phyloP scores from a whole-genome alignment of 2,329 filamentous ascomycete species.

The Fusarium humuli region DNA sequence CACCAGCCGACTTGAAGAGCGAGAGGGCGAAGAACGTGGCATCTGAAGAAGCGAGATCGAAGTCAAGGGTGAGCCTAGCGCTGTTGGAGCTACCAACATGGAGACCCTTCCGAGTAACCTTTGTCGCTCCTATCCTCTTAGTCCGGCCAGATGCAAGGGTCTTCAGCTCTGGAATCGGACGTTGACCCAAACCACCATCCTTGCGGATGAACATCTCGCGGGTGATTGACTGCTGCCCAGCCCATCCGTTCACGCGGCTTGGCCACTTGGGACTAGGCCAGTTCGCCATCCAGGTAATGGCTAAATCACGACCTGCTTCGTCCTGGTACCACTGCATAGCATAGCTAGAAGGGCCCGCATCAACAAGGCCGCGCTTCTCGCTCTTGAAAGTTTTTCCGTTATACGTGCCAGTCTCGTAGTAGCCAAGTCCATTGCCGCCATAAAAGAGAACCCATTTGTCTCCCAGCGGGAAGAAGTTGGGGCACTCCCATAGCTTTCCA shows the following conservation, averaged over 20 bases:
- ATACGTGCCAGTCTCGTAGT: constrained; percentile 43
- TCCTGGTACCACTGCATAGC: constrained; percentile 50
- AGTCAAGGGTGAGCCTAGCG: too few relatives aligned
- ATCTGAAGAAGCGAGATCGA: too few relatives aligned
- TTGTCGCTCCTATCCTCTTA: too few relatives aligned
- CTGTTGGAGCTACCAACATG: too few relatives aligned
- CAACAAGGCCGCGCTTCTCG: constrained; percentile 44
- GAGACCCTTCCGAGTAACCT: too few relatives aligned
- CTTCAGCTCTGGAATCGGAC: too few relatives aligned
- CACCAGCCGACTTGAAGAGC: constrained; percentile 43
- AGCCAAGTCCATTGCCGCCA: constrained; percentile 35
- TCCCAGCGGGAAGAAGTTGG: constrained; percentile 45
- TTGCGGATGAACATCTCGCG: constrained; percentile 47
- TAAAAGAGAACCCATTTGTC: constrained; percentile 48
- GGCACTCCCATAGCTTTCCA: constrained; percentile 45
- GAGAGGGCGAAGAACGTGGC: neutral
- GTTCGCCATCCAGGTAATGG: constrained; percentile 44
- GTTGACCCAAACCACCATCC: too few relatives aligned
- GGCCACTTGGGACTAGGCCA: constrained; percentile 44
- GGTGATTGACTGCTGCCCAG: constrained; percentile 46
- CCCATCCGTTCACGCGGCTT: constrained; percentile 48
- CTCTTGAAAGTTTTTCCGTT: constrained; percentile 40
- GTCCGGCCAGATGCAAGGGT: too few relatives aligned
- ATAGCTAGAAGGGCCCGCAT: constrained; percentile 46
- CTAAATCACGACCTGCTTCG: constrained; percentile 28